Evolutionary conservation across 2,329 filamentous ascomycete genomes (phyloP).

Genomic region (Fusarium papillatum): DNA sequence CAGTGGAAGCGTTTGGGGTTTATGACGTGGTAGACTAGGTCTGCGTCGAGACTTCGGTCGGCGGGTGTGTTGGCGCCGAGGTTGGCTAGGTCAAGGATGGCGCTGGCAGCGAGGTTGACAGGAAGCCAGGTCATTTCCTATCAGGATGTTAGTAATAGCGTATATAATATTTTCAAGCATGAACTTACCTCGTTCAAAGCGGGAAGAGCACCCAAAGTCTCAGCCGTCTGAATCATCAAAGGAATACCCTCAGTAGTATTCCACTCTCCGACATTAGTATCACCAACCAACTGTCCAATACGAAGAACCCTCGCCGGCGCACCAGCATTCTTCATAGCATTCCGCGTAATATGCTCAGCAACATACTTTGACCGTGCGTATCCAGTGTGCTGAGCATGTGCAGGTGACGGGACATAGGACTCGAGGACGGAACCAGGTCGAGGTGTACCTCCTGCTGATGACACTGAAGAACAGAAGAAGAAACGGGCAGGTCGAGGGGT

Average conservation of each 20-base stretch:
- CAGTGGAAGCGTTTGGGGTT: conserved; percentile 57
- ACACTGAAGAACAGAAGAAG: conserved; percentile 66
- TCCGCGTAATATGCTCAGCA: conserved; percentile 52
- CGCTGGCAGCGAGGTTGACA: conserved; percentile 29
- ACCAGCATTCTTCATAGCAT: conserved; percentile 46
- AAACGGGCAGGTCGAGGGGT: conserved; percentile 45
- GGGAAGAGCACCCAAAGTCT: conserved; percentile 61
- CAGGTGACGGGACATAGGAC: conserved; percentile 45
- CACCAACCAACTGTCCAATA: conserved; percentile 64
- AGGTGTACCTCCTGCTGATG: conserved; percentile 47
- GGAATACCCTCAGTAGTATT: conserved; percentile 66
- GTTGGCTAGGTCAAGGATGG: conserved; percentile 30
- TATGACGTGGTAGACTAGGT: conserved; percentile 39
- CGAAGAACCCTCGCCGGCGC: conserved; percentile 53
- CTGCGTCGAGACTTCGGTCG: conserved; percentile 9
- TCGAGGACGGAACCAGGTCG: conserved; percentile 52
- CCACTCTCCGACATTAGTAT: conserved; percentile 62
- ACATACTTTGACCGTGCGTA: conserved; percentile 58
- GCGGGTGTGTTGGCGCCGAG: background rate
- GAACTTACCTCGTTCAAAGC: conserved; percentile 54
- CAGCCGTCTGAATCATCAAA: conserved; percentile 63
- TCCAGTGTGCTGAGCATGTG: conserved; percentile 57
- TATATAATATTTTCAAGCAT: too few relatives aligned
- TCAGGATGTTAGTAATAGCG: background rate
- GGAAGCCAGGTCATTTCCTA: conserved; percentile 43